These are phyloP conservation scores for Diaporthe citriasiana DNA, from an alignment of 2,329 filamentous ascomycete species.

Conservation along the genomic window DNA sequence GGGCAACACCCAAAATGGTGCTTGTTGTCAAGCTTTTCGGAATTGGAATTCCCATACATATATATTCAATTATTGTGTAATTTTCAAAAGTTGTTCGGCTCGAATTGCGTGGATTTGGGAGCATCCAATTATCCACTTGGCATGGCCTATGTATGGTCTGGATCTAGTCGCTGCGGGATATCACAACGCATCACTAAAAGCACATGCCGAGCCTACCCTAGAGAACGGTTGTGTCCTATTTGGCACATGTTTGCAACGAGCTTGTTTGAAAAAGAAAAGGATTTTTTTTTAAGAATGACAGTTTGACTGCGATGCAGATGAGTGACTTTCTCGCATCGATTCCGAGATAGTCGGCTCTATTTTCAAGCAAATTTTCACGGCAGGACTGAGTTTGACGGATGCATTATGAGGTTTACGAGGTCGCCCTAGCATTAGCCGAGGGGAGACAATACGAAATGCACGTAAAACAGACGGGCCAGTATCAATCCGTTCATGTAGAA, in stretches of 20 bases:
- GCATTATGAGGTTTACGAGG: background rate
- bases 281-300: too few species aligned
- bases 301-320: too few species aligned
- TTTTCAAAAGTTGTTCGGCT: background rate
- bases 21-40: background rate
- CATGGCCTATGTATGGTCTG: background rate
- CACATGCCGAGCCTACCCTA: too few species aligned
- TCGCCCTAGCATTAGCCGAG: background rate
- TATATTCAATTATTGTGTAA: background rate
- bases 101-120: background rate
- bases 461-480: background rate
- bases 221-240: background rate
- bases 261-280: too few species aligned
- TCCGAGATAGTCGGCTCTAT: background rate
- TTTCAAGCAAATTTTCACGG: background rate
- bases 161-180: background rate
- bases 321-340: background rate
- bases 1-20: too few species aligned
- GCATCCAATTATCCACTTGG: background rate
- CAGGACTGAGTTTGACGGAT: background rate
- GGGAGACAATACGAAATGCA: background rate
- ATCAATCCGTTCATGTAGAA: background rate
- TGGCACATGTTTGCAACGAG: background rate
- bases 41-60: background rate
- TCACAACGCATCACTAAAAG: too few species aligned